Conservation (phyloP, 495 filamentous ascomycete species). For the Hypoxylon cercidicola region DNA sequence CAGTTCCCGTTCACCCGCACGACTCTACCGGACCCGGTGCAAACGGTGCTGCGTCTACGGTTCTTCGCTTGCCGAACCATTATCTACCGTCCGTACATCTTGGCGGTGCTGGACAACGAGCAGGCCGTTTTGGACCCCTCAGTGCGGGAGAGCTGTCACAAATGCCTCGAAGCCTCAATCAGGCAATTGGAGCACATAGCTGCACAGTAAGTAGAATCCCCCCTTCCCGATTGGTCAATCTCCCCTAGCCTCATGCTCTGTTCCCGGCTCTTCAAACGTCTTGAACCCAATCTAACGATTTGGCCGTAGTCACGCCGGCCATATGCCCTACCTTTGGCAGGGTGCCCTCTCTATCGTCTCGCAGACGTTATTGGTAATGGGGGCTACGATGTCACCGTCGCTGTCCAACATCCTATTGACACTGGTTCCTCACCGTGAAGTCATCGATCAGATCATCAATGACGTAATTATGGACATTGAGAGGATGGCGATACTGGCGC, state of each 20-base stretch:
- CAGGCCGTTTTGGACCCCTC: slow-evolving; percentile 71
- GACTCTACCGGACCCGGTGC: slow-evolving; percentile 74
- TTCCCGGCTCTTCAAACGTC: slow-evolving; percentile 34
- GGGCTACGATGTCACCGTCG: slow-evolving; percentile 81
- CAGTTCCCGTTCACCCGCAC: slow-evolving; percentile 76
- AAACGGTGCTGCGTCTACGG: slow-evolving; percentile 79
- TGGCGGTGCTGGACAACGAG: slow-evolving; percentile 82
- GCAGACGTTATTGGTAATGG: slow-evolving; percentile 83
- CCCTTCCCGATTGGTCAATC: slow-evolving; percentile 34
- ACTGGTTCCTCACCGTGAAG: slow-evolving; percentile 60
- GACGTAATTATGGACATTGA: slow-evolving; percentile 78
- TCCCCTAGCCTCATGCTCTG: slow-evolving; percentile 35
- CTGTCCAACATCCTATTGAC: slow-evolving; percentile 74
- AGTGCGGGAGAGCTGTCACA: slow-evolving; percentile 80
- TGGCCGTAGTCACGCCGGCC: slow-evolving; percentile 74
- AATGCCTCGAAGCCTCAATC: slow-evolving; percentile 83
- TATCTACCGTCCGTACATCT: slow-evolving; percentile 84
- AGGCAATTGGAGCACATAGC: slow-evolving; percentile 82
- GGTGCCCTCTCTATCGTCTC: slow-evolving; percentile 84
- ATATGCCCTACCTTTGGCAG: slow-evolving; percentile 89
- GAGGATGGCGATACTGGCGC: slow-evolving; percentile 76
- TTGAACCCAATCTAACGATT: slow-evolving; percentile 56
- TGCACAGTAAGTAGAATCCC: slow-evolving; percentile 68
- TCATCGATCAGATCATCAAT: slow-evolving; percentile 78
- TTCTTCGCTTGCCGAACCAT: slow-evolving; percentile 88